Evolutionary conservation across 345 rosid genomes (phyloP), one percentile per base, ranked within the genome.

Genomic region (Garcia nutans): DNA sequence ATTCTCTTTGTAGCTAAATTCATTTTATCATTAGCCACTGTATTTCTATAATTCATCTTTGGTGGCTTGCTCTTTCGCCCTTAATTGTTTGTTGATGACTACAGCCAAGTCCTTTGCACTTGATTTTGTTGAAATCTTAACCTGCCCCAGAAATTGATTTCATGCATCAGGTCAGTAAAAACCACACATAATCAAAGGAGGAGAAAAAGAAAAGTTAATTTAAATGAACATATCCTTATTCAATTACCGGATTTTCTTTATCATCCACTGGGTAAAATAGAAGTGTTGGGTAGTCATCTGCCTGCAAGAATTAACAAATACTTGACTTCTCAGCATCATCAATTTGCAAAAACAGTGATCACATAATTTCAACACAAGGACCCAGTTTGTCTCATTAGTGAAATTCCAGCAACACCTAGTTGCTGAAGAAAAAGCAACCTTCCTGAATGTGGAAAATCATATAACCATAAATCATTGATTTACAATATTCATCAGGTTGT

Each of bases 21-120:
- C 6, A 71, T 37, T 28, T 19, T 59, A 61, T 62, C 44, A 47
- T 55, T 22, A 50, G 37, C 52, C 59, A 52, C 22, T 42, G 45
- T 74, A n/a, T 64, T 72, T 67, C 88, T 89, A 91, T 75, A 91
- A 77, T 70, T 91, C 96, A 80, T 89, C 93, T 84, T 85, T 91
- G 65, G 65, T 10, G 31, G n/a, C 76, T 47, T 82, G 77, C 68
- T 80, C 79, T 79, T 86, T 82, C 68, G 76, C 79, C 71, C 70
- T 88, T 83, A 88, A 61, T 33, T 85, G 88, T 52, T 85, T 84
- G 68, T 79, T 83, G 80, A 91, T 82, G 77, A 79, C 65, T 33
- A 79, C 77, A 13, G 87, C 93, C 82, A 86, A 70, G 72, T 89
- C 89, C 81, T 91, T 89, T 57, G 85, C 70, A 81, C 84, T 84